Conservation (phyloP, 176 grass and related monocot genomes). For the Phoenix roebelenii region DNA sequence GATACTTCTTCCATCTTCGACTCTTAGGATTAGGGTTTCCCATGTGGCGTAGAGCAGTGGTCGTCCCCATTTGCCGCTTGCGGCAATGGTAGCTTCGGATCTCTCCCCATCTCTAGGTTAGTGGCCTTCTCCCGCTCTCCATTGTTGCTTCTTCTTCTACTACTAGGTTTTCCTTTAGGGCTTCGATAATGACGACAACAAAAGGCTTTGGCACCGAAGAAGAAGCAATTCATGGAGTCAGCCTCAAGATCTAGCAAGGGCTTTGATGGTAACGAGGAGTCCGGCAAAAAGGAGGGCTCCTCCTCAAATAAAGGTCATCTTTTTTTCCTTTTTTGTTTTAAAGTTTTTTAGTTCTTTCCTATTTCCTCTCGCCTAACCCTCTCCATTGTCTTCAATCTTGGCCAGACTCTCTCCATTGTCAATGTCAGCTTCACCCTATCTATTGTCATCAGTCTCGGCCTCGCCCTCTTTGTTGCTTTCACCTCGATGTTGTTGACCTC, state of each 20-base stretch:
- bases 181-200: not conserved
- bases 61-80: conserved; percentile 46
- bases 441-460: no score
- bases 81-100: conserved; percentile 30
- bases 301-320: conserved; percentile 61
- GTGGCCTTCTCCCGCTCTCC: not conserved
- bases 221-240: conserved; percentile 59
- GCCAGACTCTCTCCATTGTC: no score
- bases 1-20: no score
- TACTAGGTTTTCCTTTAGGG: not conserved
- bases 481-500: no score
- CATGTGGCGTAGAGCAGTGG: conserved; percentile 19
- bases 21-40: not conserved
- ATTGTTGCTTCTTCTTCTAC: no score
- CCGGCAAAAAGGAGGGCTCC: conserved; percentile 61
- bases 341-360: conserved; percentile 9
- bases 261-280: conserved; percentile 62
- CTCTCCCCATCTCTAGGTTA: conserved; percentile 17
- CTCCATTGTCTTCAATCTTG: no score
- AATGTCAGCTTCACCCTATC: no score
- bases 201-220: conserved; percentile 1
- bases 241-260: conserved; percentile 78
- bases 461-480: no score
- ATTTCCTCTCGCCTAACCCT: not conserved
- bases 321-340: conserved; percentile 1